Evolutionary conservation across 169 alveolate species (phyloP).

Genomic region (Plasmodium knowlesi): DNA sequence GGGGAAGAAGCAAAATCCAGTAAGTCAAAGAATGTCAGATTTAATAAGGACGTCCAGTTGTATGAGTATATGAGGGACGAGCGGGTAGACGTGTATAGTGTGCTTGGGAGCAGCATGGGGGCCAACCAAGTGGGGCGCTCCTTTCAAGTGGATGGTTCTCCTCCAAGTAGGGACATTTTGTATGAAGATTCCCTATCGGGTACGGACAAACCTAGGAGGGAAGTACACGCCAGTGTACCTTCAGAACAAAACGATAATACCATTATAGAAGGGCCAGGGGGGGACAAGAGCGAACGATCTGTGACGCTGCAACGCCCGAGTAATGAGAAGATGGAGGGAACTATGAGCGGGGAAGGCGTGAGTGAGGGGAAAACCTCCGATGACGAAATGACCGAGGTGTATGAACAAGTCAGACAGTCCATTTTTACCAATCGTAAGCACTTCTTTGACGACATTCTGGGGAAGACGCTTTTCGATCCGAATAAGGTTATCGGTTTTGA

Average conservation of each 20-base stretch:
- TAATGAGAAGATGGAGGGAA: not conserved
- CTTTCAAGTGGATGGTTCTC: not conserved
- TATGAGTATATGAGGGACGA: conserved; percentile 21
- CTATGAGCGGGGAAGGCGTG: not conserved
- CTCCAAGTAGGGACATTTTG: not conserved
- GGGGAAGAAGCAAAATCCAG: not conserved
- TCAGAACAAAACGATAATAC: not conserved
- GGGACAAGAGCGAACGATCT: not conserved
- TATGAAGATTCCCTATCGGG: not conserved
- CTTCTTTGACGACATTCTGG: conserved; percentile 26
- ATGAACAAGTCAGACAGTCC: conserved; percentile 42
- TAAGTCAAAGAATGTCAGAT: conserved; percentile 14
- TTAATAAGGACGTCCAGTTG: conserved; percentile 14
- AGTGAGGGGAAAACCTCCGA: not conserved
- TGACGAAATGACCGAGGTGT: conserved; percentile 16
- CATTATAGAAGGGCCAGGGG: not conserved
- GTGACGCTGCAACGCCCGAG: not conserved
- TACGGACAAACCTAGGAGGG: not conserved
- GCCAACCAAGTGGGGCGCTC: not conserved
- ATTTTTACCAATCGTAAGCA: conserved; percentile 6
- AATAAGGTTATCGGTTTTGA: conserved; percentile 32
- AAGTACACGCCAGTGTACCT: not conserved
- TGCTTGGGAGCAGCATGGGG: not conserved
- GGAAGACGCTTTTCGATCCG: not conserved
- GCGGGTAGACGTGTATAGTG: not conserved